Conservation (phyloP, 345 rosid genomes). For the Populus nigra region DNA sequence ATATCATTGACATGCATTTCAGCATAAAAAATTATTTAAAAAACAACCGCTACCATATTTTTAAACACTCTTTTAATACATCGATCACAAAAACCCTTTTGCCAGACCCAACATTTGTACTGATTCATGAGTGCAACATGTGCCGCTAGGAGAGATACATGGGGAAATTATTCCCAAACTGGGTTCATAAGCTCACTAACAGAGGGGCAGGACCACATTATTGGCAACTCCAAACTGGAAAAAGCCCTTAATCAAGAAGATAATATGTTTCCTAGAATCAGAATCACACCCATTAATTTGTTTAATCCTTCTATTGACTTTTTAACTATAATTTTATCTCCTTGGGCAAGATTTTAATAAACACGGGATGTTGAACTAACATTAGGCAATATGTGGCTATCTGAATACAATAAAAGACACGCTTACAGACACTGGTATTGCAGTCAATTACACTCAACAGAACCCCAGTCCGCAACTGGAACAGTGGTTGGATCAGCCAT, state of each 20-base stretch:
- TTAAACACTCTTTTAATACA: no score
- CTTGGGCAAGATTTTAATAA: background rate
- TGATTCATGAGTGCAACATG: conserved; percentile 21
- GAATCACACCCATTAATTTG: conserved; percentile 17
- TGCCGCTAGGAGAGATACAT: conserved; percentile 11
- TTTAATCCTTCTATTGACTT: background rate
- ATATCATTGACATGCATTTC: no score
- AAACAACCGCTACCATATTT: no score
- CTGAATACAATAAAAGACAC: background rate
- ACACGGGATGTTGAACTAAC: background rate
- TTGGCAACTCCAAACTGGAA: conserved; percentile 7
- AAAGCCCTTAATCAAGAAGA: conserved; percentile 1
- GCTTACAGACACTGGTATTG: background rate
- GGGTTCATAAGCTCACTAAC: conserved; percentile 3
- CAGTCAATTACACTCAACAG: background rate
- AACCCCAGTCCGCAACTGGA: background rate
- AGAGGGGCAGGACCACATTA: conserved; percentile 28
- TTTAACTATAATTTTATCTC: background rate
- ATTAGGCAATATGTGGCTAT: background rate
- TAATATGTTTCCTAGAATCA: background rate
- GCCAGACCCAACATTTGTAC: background rate
- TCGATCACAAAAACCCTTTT: background rate
- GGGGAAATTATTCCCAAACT: background rate
- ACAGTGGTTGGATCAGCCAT: background rate
- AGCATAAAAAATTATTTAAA: no score